A percentile compares a stretch with the other conserved stretches of the same genome.
These are phyloP conservation scores for Dothideomycetidae sp. DNA, from an alignment of 2,329 filamentous ascomycete genomes.

Conservation along the genomic window DNA sequence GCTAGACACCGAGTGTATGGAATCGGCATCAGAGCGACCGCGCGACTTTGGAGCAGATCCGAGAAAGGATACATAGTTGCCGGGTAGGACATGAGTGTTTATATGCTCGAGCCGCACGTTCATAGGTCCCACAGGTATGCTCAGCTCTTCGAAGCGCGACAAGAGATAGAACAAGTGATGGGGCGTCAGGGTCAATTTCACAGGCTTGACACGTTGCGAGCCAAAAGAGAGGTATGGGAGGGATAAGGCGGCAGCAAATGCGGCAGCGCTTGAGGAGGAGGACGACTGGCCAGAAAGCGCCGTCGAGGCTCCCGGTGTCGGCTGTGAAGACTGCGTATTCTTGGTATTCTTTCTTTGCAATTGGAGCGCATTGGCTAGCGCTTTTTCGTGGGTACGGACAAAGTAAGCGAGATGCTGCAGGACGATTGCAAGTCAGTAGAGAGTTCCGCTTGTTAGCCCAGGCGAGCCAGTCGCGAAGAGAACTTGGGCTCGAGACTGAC, in stretches of 20 bases:
- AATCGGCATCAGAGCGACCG: slow-evolving; percentile 68
- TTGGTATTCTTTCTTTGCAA: slow-evolving; percentile 59
- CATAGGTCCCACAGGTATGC: slow-evolving; percentile 86
- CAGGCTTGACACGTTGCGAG: slow-evolving; percentile 72
- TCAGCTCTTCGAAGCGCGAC: slow-evolving; percentile 85
- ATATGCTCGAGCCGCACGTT: slow-evolving; percentile 91
- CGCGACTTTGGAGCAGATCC: slow-evolving; percentile 69
- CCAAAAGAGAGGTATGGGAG: slow-evolving; percentile 73
- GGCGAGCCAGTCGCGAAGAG: too few relatives aligned
- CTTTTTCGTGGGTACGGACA: slow-evolving; percentile 94
- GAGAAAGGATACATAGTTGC: slow-evolving; percentile 92
- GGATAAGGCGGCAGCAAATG: slow-evolving; percentile 71
- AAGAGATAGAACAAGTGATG: slow-evolving; percentile 96
- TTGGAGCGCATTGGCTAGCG: slow-evolving; percentile 87
- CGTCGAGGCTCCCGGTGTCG: slow-evolving; percentile 44
- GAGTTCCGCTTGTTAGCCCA: too few relatives aligned
- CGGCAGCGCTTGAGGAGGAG: slow-evolving; percentile 53
- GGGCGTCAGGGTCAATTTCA: slow-evolving; percentile 81
- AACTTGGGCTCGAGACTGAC: too few relatives aligned
- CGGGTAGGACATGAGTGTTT: slow-evolving; percentile 69
- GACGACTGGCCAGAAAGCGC: slow-evolving; percentile 27
- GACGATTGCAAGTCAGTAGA: too few relatives aligned
- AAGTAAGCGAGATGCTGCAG: slow-evolving; percentile 86
- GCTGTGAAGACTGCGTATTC: slow-evolving; percentile 33
- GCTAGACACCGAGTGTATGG: slow-evolving; percentile 89